Evolutionary conservation across 306 rosid species (phyloP).

Genomic region (Quercus gilva): DNA sequence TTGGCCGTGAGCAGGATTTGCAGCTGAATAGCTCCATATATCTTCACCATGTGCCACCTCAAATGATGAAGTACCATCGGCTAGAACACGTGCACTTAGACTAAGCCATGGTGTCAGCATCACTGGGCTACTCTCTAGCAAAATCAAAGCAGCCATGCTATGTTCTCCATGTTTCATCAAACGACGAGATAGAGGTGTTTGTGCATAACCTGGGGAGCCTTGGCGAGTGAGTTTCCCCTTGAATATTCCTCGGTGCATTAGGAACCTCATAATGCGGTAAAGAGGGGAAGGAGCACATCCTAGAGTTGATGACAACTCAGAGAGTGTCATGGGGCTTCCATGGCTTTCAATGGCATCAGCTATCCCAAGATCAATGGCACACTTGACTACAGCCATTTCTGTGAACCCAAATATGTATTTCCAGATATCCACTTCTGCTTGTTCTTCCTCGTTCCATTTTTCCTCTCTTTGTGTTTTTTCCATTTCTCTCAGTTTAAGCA

Average conservation of each 20-base stretch:
- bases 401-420: slow-evolving; percentile 52
- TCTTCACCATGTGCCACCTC: too few species aligned
- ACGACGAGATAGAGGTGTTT: slow-evolving; percentile 40
- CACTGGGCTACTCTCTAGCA: slow-evolving; percentile 34
- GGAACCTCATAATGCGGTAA: slow-evolving; percentile 11
- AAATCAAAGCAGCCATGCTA: slow-evolving; percentile 18
- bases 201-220: slow-evolving; percentile 4
- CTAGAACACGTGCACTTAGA: background rate
- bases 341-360: slow-evolving; percentile 55
- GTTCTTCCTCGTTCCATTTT: slow-evolving; percentile 23
- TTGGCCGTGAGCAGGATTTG: slow-evolving; percentile 25
- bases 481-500: background rate
- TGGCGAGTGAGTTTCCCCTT: too few species aligned
- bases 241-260: too few species aligned
- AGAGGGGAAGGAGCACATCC: slow-evolving; percentile 33
- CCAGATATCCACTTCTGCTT: slow-evolving; percentile 38
- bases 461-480: slow-evolving; percentile 13
- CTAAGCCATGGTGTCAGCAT: slow-evolving; percentile 46
- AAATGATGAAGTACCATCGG: too few species aligned
- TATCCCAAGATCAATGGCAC: slow-evolving; percentile 68
- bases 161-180: slow-evolving; percentile 19
- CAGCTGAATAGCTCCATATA: background rate
- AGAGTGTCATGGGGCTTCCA: slow-evolving; percentile 46
- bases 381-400: slow-evolving; percentile 54
- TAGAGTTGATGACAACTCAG: slow-evolving; percentile 41